Evolutionary conservation across 371 early-diverging fungal species (phyloP).

Genomic region (Mucor velutinosus): DNA sequence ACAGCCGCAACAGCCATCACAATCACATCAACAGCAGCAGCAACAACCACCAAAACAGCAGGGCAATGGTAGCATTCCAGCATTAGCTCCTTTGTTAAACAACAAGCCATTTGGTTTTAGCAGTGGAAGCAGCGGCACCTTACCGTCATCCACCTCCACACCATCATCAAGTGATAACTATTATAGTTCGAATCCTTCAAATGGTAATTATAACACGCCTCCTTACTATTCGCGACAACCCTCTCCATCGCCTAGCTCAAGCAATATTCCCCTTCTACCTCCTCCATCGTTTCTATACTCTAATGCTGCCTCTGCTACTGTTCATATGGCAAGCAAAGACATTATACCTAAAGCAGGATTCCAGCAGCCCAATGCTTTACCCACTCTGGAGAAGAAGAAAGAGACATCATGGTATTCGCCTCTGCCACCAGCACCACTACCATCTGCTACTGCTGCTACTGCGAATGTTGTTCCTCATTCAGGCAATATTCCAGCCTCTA

Average conservation of each 20-base stretch:
- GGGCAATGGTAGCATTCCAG: background rate
- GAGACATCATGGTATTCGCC: constrained; percentile 6
- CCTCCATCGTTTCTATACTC: background rate
- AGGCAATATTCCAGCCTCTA: background rate
- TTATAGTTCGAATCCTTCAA: background rate
- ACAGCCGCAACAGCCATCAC: background rate
- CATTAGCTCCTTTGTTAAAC: constrained; percentile 18
- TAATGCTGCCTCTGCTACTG: background rate
- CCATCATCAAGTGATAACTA: background rate
- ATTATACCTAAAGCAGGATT: constrained; percentile 7
- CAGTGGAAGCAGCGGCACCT: background rate
- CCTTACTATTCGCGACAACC: constrained; percentile 24
- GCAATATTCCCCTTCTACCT: constrained; percentile 6
- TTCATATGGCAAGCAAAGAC: background rate
- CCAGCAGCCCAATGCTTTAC: background rate
- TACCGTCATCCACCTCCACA: background rate
- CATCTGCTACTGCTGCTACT: background rate
- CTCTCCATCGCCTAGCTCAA: constrained; percentile 12
- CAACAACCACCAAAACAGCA: constrained; percentile 2
- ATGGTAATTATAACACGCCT: constrained; percentile 6
- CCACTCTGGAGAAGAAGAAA: constrained; percentile 3
- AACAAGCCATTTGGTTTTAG: constrained; percentile 9
- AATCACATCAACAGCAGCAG: constrained; percentile 2
- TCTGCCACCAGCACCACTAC: background rate
- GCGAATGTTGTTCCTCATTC: background rate